A percentile compares a stretch with the other conserved stretches of the same genome.
Conservation (phyloP, 306 rosid species). For the Vigna reflexopilosa region DNA sequence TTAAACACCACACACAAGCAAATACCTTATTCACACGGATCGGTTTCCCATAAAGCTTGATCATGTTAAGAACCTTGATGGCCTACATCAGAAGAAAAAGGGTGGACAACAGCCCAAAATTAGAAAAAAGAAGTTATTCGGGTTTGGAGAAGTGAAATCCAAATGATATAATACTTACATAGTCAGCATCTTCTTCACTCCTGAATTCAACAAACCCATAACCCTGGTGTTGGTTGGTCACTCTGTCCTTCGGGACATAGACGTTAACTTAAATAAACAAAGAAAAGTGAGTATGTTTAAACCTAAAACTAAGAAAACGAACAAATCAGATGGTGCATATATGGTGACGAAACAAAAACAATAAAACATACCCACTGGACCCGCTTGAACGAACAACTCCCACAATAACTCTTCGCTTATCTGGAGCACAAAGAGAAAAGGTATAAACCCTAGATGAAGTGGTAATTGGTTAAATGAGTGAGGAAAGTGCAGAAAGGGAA, state of each 20-base stretch:
- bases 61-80: conserved; percentile 96
- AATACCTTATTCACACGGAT: conserved; percentile 95
- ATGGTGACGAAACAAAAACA: background rate
- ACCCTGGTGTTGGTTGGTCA: conserved; percentile 93
- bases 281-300: background rate
- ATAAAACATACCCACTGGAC: conserved; percentile 54
- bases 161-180: conserved; percentile 54
- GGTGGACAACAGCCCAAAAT: background rate
- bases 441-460: background rate
- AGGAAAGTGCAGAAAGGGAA: background rate
- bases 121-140: background rate
- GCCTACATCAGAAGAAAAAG: conserved; percentile 60
- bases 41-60: conserved; percentile 94
- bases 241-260: conserved; percentile 96
- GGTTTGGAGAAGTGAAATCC: background rate
- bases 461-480: background rate
- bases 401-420: conserved; percentile 54
- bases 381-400: conserved; percentile 67
- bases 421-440: conserved; percentile 1
- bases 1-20: background rate
- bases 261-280: conserved; percentile 76
- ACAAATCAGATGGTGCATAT: background rate
- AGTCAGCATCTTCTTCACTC: conserved; percentile 97
- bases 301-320: background rate
- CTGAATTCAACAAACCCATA: conserved; percentile 97